Evolutionary conservation across 306 rosid genomes (phyloP), one percentile per base, ranked within the genome.

Genomic region (Begonia masoniana): DNA sequence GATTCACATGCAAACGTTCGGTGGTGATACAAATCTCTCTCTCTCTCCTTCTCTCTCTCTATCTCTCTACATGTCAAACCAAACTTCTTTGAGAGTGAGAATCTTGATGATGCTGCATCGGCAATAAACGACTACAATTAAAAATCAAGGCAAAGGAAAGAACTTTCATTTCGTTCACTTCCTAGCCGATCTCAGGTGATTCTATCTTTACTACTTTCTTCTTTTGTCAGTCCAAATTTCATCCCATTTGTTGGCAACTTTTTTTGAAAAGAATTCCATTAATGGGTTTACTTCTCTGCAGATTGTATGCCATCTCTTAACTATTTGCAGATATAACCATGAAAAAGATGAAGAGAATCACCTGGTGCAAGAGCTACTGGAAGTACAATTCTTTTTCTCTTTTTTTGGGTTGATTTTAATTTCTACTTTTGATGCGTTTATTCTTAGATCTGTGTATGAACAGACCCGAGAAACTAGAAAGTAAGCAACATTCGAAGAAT

Each of bases 1-100:
- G 67, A 62, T 54, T 62, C 67, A 54, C 60, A 62, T 62, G 59
- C 53, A 62, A 52, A 19, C 1, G n/a, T 13, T 14, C 26, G 16
- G 39, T 31, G 39, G 39, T 31, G 39, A 31, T 31, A 31, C 39
- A 5, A 31, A 1, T 50, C 54, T 15, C 15, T 21, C 14, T 14
- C 51, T 31, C 39, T 31, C 39, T 31, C 35, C 35, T 15, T 50
- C 54, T 15, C 36, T 21, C 21, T 11, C 51, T 26, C 39, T 31
- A 2, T 26, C 36, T 31, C 39, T 31, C 39, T 31, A 31, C 7
- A 31, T 31, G 51, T 12, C 13, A 47, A 13, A 15, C 51, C 16
- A 12, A 47, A 47, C 15, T 47, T 47, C 51, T 47, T 47, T 15
- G 12, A 10, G 54, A 50, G 23, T 50, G 54, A 50, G 54, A 50